phyloP scores from a whole-genome alignment of 805 yeast genomes.

The Candida caryicola region DNA sequence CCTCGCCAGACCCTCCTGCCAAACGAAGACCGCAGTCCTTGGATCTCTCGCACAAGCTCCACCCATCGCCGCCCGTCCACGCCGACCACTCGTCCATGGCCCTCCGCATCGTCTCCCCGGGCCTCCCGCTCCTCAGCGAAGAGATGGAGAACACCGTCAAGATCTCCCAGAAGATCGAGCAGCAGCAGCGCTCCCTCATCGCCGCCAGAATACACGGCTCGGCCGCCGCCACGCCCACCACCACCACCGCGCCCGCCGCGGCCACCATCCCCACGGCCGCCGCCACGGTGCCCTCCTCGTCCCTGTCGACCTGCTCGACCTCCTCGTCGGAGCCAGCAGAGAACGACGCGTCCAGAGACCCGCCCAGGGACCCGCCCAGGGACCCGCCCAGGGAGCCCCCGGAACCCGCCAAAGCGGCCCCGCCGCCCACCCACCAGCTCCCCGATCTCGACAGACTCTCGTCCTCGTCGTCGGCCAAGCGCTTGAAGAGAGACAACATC shows the following conservation, averaged over 20 bases:
- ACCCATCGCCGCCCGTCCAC: conserved; percentile 1
- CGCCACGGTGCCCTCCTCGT: not conserved
- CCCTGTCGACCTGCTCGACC: not conserved
- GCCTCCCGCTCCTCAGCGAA: conserved; percentile 27
- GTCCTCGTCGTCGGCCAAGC: conserved; percentile 19
- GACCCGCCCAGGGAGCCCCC: not conserved
- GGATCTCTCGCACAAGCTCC: conserved; percentile 8
- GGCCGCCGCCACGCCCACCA: conserved; percentile 3
- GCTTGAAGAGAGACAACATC: conserved; percentile 31
- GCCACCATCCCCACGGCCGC: not conserved
- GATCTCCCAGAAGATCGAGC: conserved; percentile 30
- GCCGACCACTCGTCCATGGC: conserved; percentile 24
- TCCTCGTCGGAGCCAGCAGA: not conserved
- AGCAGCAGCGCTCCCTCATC: conserved; percentile 30
- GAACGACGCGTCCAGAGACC: not conserved
- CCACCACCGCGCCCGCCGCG: conserved; percentile 1
- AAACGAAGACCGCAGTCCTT: conserved; percentile 21
- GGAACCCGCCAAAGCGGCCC: not conserved
- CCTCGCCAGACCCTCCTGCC: conserved; percentile 4
- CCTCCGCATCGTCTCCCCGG: conserved; percentile 33
- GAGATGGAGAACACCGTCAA: conserved; percentile 33
- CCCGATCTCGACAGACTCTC: conserved; percentile 14
- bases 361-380: too few relatives aligned
- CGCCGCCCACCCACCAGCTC: not conserved
- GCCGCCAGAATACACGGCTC: conserved; percentile 22